Evolutionary conservation across 495 filamentous ascomycete genomes (phyloP), one percentile per base, ranked within the genome.

Genomic region (Aspergillus leporis): DNA sequence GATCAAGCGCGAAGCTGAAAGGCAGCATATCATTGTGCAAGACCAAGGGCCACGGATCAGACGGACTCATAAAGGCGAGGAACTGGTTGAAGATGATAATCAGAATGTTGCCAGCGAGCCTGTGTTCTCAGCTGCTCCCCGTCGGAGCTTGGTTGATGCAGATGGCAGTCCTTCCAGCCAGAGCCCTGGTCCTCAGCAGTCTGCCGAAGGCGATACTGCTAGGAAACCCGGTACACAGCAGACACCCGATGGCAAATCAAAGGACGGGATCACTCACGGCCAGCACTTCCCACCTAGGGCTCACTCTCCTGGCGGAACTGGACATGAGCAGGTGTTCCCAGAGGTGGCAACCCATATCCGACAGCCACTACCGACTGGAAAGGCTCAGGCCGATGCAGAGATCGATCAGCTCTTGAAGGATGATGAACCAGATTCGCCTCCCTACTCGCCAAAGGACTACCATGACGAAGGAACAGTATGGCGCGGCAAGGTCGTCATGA

Each of bases 31-130:
- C 50, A 84, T 96, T 52, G 82, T 93, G 31, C 85, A 90, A 40
- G 91, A 96, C 38, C 86, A 93, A 62, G 86, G 84, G 0, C 94
- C 93, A 7, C 85, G 92, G 4, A 89, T 96, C 56, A 83, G 92
- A 64, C 86, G 89, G 61, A 97, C 93, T 2, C 94, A 98, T 70
- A 98, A 97, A 72, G 94, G 94, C 30, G 93, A 97, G 58, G 94
- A 98, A 66, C 58, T 96, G 14, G 83, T 98, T 36, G 91, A 90
- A 52, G 86, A 89, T 32, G 90, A 87, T 5, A 65, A 66, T 21
- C 70, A 80, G 31, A 67, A 66, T 58, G 74, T 70, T 13, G 66
- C 78, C 18, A 76, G 69, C 9, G 81, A 83, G 54, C 75, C 81
- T 4, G 74, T 82, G 31, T 84, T 85, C 59, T 77, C 77, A 18